Conservation (phyloP, 2,329 filamentous ascomycete genomes). For the Diplocarpon rosae region DNA sequence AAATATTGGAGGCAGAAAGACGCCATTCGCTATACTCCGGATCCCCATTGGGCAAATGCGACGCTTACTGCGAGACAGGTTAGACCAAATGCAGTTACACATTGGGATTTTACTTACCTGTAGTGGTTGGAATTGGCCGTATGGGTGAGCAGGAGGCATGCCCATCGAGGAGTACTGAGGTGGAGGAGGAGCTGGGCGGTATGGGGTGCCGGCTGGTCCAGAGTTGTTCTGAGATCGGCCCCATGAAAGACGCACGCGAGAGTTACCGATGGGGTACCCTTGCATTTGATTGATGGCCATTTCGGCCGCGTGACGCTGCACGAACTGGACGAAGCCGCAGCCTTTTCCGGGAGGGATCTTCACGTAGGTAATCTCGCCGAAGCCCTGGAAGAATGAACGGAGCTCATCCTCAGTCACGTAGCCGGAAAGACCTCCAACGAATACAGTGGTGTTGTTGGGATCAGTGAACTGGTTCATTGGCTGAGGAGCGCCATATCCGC, state of each 20-base stretch:
- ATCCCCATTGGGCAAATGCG: conserved; percentile 26
- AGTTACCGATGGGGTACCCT: conserved; percentile 98
- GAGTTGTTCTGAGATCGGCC: conserved; percentile 99
- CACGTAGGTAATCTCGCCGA: conserved; percentile 98
- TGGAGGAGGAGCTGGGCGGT: conserved; percentile 81
- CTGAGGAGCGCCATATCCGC: conserved; percentile 50
- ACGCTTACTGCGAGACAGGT: conserved; percentile 24
- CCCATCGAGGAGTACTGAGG: conserved; percentile 59
- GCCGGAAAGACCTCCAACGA: conserved; percentile 90
- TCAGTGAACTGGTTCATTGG: conserved; percentile 99
- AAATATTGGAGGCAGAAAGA: conserved; percentile 23
- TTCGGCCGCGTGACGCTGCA: conserved; percentile 95
- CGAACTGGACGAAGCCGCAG: conserved; percentile 97
- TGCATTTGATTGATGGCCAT: conserved; percentile 99
- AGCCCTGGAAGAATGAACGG: conserved; percentile 99
- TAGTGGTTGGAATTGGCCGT: conserved; percentile 27
- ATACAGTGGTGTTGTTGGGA: conserved; percentile 98
- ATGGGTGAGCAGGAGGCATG: conserved; percentile 27
- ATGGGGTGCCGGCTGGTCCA: conserved; percentile 87
- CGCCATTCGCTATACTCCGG: conserved; percentile 28
- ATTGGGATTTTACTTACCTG: conserved; percentile 21
- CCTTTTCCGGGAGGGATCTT: conserved; percentile 99
- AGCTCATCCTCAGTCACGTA: conserved; percentile 99
- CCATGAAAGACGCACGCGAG: conserved; percentile 93
- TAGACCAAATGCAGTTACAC: conserved; percentile 3